Conservation (phyloP, 2,329 filamentous ascomycete species). For the Fusarium clavum region DNA sequence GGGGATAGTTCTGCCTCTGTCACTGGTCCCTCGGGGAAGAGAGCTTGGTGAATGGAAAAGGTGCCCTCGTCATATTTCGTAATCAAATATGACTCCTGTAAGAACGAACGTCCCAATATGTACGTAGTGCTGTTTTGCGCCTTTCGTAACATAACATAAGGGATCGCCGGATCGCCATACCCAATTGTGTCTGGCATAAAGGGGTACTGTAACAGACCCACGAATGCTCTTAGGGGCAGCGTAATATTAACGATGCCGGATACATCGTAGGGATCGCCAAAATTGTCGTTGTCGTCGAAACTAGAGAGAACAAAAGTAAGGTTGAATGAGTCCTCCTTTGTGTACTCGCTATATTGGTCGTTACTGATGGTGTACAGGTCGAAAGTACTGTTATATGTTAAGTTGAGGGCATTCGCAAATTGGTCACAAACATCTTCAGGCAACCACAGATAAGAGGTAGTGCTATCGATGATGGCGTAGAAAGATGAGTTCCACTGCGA, state of each 20-base stretch:
- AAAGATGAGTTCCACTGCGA: conserved; percentile 61
- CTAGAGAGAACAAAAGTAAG: conserved; percentile 70
- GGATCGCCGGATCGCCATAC: conserved; percentile 59
- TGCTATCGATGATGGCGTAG: conserved; percentile 70
- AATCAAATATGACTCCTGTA: conserved; percentile 75
- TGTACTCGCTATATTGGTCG: conserved; percentile 63
- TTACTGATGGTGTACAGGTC: conserved; percentile 73
- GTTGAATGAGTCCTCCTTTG: conserved; percentile 57
- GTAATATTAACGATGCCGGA: conserved; percentile 68
- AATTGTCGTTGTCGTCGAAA: conserved; percentile 64
- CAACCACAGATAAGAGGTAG: conserved; percentile 73
- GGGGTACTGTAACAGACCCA: conserved; percentile 62
- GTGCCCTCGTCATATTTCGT: conserved; percentile 65
- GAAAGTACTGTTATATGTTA: conserved; percentile 72
- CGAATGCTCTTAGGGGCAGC: conserved; percentile 62
- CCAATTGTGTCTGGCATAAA: conserved; percentile 58
- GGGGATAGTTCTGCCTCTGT: conserved; percentile 55
- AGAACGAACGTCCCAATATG: conserved; percentile 74
- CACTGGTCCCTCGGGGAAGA: conserved; percentile 59
- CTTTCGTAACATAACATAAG: conserved; percentile 75
- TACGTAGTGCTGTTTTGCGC: conserved; percentile 64
- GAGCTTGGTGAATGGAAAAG: conserved; percentile 68
- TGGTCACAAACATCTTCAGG: conserved; percentile 69
- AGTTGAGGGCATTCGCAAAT: conserved; percentile 72
- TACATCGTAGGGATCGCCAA: conserved; percentile 61